Conservation (phyloP, 2,329 filamentous ascomycete species). For the Rutstroemia sp. region DNA sequence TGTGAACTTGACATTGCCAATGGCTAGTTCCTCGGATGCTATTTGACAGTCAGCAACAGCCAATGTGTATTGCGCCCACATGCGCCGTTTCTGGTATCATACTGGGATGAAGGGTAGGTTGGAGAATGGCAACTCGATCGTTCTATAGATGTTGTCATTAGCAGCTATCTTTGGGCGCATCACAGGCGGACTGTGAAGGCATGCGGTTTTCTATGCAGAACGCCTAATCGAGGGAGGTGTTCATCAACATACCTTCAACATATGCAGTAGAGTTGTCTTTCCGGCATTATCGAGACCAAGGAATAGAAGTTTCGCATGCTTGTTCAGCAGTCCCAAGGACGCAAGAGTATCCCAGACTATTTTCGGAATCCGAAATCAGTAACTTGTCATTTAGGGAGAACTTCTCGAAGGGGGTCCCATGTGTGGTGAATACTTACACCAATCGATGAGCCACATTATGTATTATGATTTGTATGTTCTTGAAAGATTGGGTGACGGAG, state of each 20-base stretch:
- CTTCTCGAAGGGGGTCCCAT: constrained; percentile 1
- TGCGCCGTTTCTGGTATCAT: constrained; percentile 22
- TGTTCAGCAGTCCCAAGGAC: constrained; percentile 82
- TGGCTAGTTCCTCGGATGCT: constrained; percentile 88
- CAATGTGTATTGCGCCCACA: constrained; percentile 12
- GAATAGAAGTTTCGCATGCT: constrained; percentile 92
- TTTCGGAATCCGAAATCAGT: constrained; percentile 26
- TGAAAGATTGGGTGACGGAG: not conserved
- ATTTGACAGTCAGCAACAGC: constrained; percentile 19
- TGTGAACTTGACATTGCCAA: constrained; percentile 89
- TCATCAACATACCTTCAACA: constrained; percentile 69
- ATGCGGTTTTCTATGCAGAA: constrained; percentile 2
- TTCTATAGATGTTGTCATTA: constrained; percentile 47
- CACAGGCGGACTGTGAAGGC: not conserved
- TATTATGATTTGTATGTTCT: not conserved
- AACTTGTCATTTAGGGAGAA: constrained; percentile 10
- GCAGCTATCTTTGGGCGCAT: constrained; percentile 8
- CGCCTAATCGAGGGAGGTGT: not conserved
- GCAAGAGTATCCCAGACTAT: constrained; percentile 85
- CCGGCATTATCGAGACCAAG: constrained; percentile 90
- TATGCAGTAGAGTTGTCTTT: constrained; percentile 89
- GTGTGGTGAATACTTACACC: constrained; percentile 58
- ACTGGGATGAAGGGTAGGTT: constrained; percentile 89
- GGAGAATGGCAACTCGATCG: constrained; percentile 84
- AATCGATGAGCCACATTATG: constrained; percentile 87